A percentile compares a stretch with the other conserved stretches of the same genome.
Conservation (phyloP, 2,329 filamentous ascomycete species). For the Scorias spongiosa region DNA sequence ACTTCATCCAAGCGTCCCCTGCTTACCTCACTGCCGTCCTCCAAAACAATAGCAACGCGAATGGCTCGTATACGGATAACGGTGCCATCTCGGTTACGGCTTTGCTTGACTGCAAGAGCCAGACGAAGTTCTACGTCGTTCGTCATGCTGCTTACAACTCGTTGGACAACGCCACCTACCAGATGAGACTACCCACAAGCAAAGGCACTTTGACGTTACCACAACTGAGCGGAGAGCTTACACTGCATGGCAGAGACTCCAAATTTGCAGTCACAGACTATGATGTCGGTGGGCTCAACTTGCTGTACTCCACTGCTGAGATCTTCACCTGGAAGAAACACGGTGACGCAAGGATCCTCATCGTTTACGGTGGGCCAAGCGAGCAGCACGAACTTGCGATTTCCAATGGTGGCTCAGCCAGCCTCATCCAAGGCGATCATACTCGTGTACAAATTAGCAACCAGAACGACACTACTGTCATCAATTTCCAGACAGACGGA, state of each 20-base stretch:
- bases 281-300: slow-evolving; percentile 39
- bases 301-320: slow-evolving; percentile 56
- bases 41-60: slow-evolving; percentile 29
- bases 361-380: slow-evolving; percentile 47
- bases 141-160: slow-evolving; percentile 50
- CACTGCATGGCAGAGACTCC: slow-evolving; percentile 48
- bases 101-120: slow-evolving; percentile 35
- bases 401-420: slow-evolving; percentile 18
- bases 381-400: slow-evolving; percentile 51
- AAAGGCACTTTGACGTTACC: slow-evolving; percentile 43
- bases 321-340: slow-evolving; percentile 56
- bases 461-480: slow-evolving; percentile 30
- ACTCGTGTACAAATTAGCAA: slow-evolving; percentile 20
- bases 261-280: slow-evolving; percentile 56
- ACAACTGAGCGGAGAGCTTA: slow-evolving; percentile 41
- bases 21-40: slow-evolving; percentile 49
- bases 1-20: slow-evolving; percentile 59
- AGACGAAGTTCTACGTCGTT: slow-evolving; percentile 48
- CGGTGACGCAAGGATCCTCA: slow-evolving; percentile 40
- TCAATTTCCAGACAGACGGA: slow-evolving; percentile 41
- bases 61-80: slow-evolving; percentile 38
- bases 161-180: slow-evolving; percentile 43
- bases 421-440: slow-evolving; percentile 24
- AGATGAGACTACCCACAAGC: slow-evolving; percentile 46
- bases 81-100: slow-evolving; percentile 45